These are phyloP conservation scores for Elongisporangium prolatum DNA, from an alignment of 352 stramenopile species.

Conservation along the genomic window DNA sequence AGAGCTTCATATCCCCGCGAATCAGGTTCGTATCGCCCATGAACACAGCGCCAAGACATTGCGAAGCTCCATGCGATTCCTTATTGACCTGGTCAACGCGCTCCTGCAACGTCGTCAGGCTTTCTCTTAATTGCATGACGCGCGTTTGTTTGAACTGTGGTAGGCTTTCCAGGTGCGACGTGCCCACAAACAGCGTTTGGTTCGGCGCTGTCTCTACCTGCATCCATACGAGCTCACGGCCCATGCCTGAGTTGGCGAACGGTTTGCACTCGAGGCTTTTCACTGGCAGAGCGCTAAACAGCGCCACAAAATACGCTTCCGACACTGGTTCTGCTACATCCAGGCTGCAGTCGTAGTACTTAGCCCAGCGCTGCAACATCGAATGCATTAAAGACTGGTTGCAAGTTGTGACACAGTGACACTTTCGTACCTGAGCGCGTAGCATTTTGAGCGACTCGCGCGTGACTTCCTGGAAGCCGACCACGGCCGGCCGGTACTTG, in stretches of 20 bases:
- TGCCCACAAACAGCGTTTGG: conserved; percentile 49
- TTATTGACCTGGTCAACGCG: conserved; percentile 36
- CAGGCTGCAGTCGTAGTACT: conserved; percentile 77
- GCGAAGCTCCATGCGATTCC: not conserved
- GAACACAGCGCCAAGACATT: conserved; percentile 56
- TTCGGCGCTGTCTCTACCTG: conserved; percentile 42
- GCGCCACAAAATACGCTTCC: conserved; percentile 69
- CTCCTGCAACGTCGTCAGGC: conserved; percentile 39
- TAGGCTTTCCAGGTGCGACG: conserved; percentile 69
- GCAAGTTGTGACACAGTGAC: not conserved
- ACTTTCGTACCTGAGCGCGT: conserved; percentile 26
- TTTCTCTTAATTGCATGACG: conserved; percentile 53
- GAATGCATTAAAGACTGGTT: not conserved
- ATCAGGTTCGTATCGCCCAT: conserved; percentile 80
- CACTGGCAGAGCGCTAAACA: conserved; percentile 75
- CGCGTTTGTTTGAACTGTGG: conserved; percentile 39
- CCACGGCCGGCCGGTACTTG: conserved; percentile 43
- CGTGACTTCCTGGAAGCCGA: conserved; percentile 80
- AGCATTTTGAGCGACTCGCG: conserved; percentile 53
- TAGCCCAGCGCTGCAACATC: conserved; percentile 34
- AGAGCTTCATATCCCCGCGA: conserved; percentile 46
- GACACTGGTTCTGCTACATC: conserved; percentile 63
- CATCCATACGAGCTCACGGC: conserved; percentile 58
- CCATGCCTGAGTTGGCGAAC: conserved; percentile 74
- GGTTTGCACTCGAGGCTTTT: conserved; percentile 46